These are phyloP conservation scores for Paracoccidioides brasiliensis DNA, from an alignment of 2,329 filamentous ascomycete genomes.

Conservation along the genomic window DNA sequence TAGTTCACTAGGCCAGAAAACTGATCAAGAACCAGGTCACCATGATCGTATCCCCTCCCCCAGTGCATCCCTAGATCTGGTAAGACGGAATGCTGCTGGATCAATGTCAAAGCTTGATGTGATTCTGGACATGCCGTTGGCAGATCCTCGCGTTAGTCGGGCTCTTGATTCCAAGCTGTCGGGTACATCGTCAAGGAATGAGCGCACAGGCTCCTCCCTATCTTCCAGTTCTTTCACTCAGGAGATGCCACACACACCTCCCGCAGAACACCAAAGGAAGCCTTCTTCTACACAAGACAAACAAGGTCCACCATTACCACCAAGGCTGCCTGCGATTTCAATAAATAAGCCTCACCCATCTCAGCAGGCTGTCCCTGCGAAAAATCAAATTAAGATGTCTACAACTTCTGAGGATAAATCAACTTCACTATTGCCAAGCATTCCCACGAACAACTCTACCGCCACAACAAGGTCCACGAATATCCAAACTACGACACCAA, in stretches of 20 bases:
- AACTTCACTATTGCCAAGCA: not conserved
- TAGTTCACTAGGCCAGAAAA: not conserved
- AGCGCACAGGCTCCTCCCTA: not conserved
- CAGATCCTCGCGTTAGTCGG: not conserved
- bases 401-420: not conserved
- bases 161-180: not conserved
- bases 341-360: not conserved
- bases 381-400: not conserved
- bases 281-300: not conserved
- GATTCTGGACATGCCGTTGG: not conserved
- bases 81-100: not conserved
- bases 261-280: not conserved
- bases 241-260: not conserved
- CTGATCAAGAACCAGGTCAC: not conserved
- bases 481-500: not conserved
- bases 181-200: not conserved
- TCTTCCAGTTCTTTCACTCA: not conserved
- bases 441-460: not conserved
- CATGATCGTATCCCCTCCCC: not conserved
- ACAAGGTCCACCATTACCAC: conserved; percentile 1
- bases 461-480: not conserved
- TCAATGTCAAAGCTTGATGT: not conserved
- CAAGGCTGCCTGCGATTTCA: not conserved
- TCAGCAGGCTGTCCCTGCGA: not conserved
- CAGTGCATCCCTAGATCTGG: not conserved